Conservation (phyloP, 2,329 filamentous ascomycete genomes). For the Pseudocercospora ulei region DNA sequence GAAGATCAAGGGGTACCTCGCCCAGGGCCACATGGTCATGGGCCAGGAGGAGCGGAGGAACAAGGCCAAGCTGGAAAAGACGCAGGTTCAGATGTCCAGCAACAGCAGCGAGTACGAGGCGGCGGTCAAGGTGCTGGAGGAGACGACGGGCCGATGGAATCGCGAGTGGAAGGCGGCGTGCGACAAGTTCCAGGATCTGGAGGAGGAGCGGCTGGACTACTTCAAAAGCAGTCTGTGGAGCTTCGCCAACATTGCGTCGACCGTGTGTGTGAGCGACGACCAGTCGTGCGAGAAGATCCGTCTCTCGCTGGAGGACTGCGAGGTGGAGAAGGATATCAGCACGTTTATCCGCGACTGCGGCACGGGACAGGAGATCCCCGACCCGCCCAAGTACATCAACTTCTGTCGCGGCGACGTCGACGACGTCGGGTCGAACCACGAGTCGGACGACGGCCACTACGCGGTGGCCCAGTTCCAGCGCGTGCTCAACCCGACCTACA, state of each 20-base stretch:
- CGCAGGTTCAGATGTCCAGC: constrained; percentile 83
- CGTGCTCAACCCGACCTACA: constrained; percentile 89
- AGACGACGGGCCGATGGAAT: constrained; percentile 93
- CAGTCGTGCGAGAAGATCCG: constrained; percentile 90
- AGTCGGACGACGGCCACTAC: constrained; percentile 78
- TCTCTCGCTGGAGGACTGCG: constrained; percentile 83
- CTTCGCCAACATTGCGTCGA: constrained; percentile 94
- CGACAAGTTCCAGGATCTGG: constrained; percentile 96
- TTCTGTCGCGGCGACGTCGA: constrained; percentile 80
- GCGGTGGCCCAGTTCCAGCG: constrained; percentile 93
- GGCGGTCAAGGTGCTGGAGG: constrained; percentile 84
- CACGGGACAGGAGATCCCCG: constrained; percentile 94
- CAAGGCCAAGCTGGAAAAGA: constrained; percentile 97
- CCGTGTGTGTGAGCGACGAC: constrained; percentile 95
- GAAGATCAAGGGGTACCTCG: constrained; percentile 96
- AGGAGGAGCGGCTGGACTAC: constrained; percentile 93
- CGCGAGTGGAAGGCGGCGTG: constrained; percentile 96
- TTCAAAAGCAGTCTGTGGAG: constrained; percentile 97
- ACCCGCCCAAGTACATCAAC: constrained; percentile 96
- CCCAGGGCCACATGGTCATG: constrained; percentile 99
- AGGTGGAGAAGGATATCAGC: constrained; percentile 90
- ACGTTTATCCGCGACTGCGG: constrained; percentile 79
- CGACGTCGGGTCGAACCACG: constrained; percentile 65
- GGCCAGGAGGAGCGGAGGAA: constrained; percentile 98
- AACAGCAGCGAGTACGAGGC: constrained; percentile 90